Evolutionary conservation across 805 yeast genomes (phyloP).

Genomic region (Sungouiozyma intestinalis): DNA sequence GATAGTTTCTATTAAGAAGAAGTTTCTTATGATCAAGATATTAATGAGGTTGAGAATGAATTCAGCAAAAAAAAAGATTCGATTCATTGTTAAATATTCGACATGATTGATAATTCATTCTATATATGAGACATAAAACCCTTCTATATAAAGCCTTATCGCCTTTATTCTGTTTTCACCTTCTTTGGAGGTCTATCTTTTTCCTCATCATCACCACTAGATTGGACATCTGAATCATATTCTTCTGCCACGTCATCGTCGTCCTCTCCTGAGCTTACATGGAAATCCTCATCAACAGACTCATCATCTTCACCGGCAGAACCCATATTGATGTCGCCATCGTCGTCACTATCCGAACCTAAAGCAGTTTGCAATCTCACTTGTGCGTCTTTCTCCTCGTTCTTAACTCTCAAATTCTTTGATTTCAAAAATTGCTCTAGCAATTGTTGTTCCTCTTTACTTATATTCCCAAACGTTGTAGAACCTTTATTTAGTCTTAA

Average conservation of each 20-base stretch:
- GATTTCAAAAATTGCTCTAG: conserved; percentile 68
- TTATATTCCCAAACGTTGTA: conserved; percentile 80
- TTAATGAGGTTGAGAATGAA: too few relatives aligned
- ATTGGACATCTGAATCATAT: conserved; percentile 52
- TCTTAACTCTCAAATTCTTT: conserved; percentile 70
- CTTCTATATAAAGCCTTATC: not conserved
- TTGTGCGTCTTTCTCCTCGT: conserved; percentile 84
- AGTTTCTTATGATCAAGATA: too few relatives aligned
- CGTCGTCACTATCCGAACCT: conserved; percentile 46
- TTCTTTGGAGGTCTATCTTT: conserved; percentile 32
- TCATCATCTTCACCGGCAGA: conserved; percentile 79
- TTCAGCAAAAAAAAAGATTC: too few relatives aligned
- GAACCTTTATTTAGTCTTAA: conserved; percentile 55
- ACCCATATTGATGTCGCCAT: conserved; percentile 39
- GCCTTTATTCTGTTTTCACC: conserved; percentile 17
- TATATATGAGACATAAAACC: conserved; percentile 1
- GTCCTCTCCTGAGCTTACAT: conserved; percentile 37
- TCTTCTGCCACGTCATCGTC: conserved; percentile 71
- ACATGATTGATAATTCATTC: too few relatives aligned
- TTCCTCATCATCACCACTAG: conserved; percentile 23
- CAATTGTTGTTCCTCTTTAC: conserved; percentile 76
- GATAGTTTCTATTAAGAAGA: too few relatives aligned
- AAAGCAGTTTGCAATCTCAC: conserved; percentile 68
- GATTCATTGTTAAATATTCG: too few relatives aligned
- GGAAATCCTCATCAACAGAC: conserved; percentile 79